A percentile compares a stretch with the other conserved stretches of the same genome.
Conservation (phyloP, 2,329 filamentous ascomycete species). For the Aspergillus hortae region DNA sequence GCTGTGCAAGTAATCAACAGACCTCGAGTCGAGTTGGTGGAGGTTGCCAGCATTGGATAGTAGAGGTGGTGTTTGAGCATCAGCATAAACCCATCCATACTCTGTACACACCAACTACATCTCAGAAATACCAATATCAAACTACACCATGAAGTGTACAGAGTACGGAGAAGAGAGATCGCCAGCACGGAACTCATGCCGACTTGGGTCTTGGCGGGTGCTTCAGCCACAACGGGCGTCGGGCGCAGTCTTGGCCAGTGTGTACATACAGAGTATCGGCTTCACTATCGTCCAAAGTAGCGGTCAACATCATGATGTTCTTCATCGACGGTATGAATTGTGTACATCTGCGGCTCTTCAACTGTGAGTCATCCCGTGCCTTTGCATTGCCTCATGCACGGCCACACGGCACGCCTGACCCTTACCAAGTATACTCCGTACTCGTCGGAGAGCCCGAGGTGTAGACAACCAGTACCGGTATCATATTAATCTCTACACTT, state of each 20-base stretch:
- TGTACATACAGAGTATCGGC: too few relatives aligned
- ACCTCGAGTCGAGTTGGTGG: too few relatives aligned
- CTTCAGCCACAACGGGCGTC: neutral
- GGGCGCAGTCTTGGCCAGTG: neutral
- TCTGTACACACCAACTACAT: too few relatives aligned
- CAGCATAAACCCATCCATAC: too few relatives aligned
- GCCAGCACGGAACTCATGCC: neutral
- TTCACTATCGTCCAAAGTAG: neutral
- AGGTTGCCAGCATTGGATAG: too few relatives aligned
- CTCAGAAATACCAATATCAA: too few relatives aligned
- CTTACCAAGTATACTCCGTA: neutral
- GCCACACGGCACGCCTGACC: neutral
- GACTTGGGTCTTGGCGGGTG: neutral
- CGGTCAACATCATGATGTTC: neutral
- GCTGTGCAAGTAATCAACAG: too few relatives aligned
- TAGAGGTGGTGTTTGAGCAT: too few relatives aligned
- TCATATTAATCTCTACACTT: neutral
- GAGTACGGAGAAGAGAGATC: neutral
- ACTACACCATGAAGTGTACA: too few relatives aligned
- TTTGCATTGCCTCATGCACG: neutral
- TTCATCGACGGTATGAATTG: neutral
- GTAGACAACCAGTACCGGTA: neutral
- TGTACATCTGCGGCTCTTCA: too few relatives aligned
- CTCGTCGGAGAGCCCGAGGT: neutral
- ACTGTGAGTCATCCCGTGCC: neutral